phyloP scores from a whole-genome alignment of 345 rosid genomes.

The Lepidium sativum region DNA sequence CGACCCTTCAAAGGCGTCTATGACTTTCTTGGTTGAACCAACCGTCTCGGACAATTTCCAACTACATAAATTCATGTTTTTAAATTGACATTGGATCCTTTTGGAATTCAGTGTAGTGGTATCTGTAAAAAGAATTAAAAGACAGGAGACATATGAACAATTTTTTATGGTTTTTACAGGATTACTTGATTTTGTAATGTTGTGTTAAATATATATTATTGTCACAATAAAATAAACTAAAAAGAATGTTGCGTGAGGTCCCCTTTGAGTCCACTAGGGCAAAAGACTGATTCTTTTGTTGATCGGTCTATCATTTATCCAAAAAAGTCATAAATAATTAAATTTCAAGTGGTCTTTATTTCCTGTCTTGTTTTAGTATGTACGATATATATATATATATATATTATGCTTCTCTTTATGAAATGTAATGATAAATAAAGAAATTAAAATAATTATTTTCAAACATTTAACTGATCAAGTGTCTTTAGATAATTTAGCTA shows the following conservation, averaged over 20 bases:
- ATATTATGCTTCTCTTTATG: too few relatives aligned
- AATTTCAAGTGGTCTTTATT: background rate
- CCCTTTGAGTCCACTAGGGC: conserved; percentile 18
- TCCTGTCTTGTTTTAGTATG: background rate
- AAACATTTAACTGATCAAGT: too few relatives aligned
- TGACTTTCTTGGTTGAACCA: too few relatives aligned
- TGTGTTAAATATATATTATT: background rate
- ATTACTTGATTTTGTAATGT: background rate
- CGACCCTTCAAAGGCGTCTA: too few relatives aligned
- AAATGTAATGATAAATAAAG: too few relatives aligned
- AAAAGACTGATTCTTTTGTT: conserved; percentile 15
- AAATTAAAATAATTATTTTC: too few relatives aligned
- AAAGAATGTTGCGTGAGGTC: conserved; percentile 19
- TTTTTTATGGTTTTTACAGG: background rate
- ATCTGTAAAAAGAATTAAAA: conserved; percentile 14
- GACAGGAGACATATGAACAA: background rate
- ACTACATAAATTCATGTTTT: too few relatives aligned
- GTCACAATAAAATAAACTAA: background rate
- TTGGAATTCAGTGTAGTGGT: conserved; percentile 21
- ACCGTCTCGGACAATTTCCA: too few relatives aligned
- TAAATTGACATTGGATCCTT: conserved; percentile 27
- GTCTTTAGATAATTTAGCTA: too few relatives aligned
- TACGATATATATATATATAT: too few relatives aligned
- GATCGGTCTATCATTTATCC: conserved; percentile 1
- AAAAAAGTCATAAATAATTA: background rate